Conservation (phyloP, 2,329 filamentous ascomycete genomes). For the Pyricularia grisea region DNA sequence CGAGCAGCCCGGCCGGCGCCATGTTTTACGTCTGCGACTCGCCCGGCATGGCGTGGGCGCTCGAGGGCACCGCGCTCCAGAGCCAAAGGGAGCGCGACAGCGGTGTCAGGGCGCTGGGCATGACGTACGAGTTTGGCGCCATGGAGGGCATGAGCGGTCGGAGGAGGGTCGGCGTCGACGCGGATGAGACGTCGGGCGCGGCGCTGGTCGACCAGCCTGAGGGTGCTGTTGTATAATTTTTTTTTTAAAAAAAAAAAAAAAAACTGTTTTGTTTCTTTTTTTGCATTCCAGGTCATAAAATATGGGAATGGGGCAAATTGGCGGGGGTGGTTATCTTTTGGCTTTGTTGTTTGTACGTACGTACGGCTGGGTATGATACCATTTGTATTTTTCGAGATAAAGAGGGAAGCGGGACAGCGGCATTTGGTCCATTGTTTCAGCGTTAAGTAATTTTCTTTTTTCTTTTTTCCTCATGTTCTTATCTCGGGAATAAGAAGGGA, state of each 20-base stretch:
- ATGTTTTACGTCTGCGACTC: slow-evolving; percentile 25
- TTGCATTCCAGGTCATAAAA: not conserved
- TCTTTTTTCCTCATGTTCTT: not conserved
- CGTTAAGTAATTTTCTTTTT: not conserved
- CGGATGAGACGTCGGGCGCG: slow-evolving; percentile 1
- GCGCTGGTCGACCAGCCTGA: not conserved
- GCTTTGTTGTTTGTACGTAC: not conserved
- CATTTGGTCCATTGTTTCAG: not conserved
- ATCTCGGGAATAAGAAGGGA: not conserved
- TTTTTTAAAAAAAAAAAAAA: too few relatives aligned
- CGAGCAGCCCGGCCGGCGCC: slow-evolving; percentile 23
- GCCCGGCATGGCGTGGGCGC: slow-evolving; percentile 18
- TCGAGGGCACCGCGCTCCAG: slow-evolving; percentile 19
- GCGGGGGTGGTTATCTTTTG: not conserved
- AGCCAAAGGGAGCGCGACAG: slow-evolving; percentile 19
- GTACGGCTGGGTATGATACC: not conserved
- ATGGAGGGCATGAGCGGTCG: slow-evolving; percentile 19
- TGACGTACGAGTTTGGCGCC: slow-evolving; percentile 20
- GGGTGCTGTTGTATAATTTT: not conserved
- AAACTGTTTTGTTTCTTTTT: not conserved
- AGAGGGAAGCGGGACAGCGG: not conserved
- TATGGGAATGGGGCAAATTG: not conserved
- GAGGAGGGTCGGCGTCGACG: slow-evolving; percentile 19
- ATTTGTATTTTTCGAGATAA: not conserved
- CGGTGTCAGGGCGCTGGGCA: slow-evolving; percentile 17